Conservation (phyloP, 805 yeast genomes). For the Grigorovia yakushimaensis region DNA sequence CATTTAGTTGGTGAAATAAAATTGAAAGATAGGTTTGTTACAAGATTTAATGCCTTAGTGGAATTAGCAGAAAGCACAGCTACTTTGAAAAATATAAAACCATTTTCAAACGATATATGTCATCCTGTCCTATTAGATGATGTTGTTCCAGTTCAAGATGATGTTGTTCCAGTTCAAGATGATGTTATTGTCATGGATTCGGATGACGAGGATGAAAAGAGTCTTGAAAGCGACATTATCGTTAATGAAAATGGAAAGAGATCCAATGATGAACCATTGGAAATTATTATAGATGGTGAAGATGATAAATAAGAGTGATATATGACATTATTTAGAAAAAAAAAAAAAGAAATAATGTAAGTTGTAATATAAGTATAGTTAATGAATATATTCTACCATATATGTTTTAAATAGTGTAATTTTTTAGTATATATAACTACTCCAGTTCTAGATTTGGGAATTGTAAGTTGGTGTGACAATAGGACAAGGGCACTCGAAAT, state of each 20-base stretch:
- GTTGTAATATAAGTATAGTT: too few relatives aligned
- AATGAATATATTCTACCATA: too few relatives aligned
- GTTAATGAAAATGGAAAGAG: background rate
- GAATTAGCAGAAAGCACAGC: slow-evolving; percentile 28
- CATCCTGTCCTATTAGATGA: slow-evolving; percentile 29
- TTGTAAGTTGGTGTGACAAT: too few relatives aligned
- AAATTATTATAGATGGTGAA: slow-evolving; percentile 5
- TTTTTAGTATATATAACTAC: too few relatives aligned
- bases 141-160: slow-evolving; percentile 4
- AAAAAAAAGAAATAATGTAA: background rate
- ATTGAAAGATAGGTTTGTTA: slow-evolving; percentile 24
- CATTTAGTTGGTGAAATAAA: slow-evolving; percentile 12
- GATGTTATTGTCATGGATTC: slow-evolving; percentile 18
- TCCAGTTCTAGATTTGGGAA: too few relatives aligned
- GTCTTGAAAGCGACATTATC: background rate
- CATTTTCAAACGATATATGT: slow-evolving; percentile 24
- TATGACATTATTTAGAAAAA: slow-evolving; percentile 2
- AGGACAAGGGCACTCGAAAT: too few relatives aligned
- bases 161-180: slow-evolving; percentile 5
- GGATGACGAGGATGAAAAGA: slow-evolving; percentile 14
- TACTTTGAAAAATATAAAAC: slow-evolving; percentile 21
- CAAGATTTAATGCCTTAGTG: slow-evolving; percentile 27
- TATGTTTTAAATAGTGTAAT: too few relatives aligned
- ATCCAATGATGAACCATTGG: background rate
- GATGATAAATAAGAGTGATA: slow-evolving; percentile 10